Evolutionary conservation across 2,329 filamentous ascomycete genomes (phyloP), one percentile per base, ranked within the genome.

Genomic region (Ophiostoma angusticollis): DNA sequence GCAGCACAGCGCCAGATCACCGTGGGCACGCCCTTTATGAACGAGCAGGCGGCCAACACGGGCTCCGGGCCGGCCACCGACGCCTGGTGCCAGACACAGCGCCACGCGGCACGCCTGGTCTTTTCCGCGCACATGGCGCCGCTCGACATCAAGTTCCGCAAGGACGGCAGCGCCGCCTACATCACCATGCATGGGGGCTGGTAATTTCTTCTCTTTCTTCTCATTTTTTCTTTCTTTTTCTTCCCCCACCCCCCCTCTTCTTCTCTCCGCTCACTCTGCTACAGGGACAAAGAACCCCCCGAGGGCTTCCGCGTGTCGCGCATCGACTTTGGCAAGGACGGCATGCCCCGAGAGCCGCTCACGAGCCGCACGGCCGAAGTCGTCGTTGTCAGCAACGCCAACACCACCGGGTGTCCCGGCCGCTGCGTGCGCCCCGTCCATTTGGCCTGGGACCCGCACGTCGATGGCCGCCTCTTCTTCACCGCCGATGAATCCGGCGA

Each of bases 131-230:
- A 86, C 52, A 78, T 69, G 52, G 80, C 81, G 0, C 82, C 82
- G 1, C 61, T 85, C 1, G 79, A 84, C 47, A 71, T 85, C 51
- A 73, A 74, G 44, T 86, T 86, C 60, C 65, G 71, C 45, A 50
- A 61, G 0, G 58, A 65, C 29, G 72, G 71, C 25, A 68, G 65
- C 11, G 67, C 63, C 2, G 79, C 78, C 1, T 85, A 72, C 58
- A 60, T 86, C 14, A 65, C 74, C 1, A 83, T 85, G 57, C 80
- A 84, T 54, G 80, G 81, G 12, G 79, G 72, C 55, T 84, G 80
- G 61, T n/a, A n/a, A n/a, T n/a, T n/a, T n/a, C n/a, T n/a, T n/a
- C n/a, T n/a, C n/a, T n/a, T n/a, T n/a, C n/a, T n/a, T n/a, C n/a
- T n/a, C n/a, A n/a, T n/a, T n/a, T n/a, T n/a, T n/a, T n/a, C n/a